Conservation (phyloP, 2,329 filamentous ascomycete genomes). For the Emmonsiellopsis sp. region DNA sequence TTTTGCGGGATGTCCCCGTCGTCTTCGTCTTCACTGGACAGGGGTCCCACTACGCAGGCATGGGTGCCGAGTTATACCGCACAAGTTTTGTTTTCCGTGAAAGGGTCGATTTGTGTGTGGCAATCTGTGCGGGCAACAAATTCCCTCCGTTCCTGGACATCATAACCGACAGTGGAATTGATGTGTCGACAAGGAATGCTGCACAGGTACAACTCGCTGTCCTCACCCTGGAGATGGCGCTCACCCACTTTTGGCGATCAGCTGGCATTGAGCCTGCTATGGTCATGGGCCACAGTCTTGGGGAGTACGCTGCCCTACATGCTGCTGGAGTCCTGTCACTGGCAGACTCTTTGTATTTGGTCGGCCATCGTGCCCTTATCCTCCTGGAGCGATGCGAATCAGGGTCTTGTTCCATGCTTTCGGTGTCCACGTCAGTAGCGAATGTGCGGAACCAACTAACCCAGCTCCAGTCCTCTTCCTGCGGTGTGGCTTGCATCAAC, state of each 20-base stretch:
- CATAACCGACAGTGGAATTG: not conserved
- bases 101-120: constrained; percentile 12
- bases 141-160: not conserved
- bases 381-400: constrained; percentile 56
- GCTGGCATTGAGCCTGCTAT: constrained; percentile 18
- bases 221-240: constrained; percentile 1
- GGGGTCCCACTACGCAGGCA: constrained; percentile 20
- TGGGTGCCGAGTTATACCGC: constrained; percentile 24
- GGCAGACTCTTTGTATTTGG: constrained; percentile 49
- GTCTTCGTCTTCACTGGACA: constrained; percentile 32
- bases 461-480: not conserved
- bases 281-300: constrained; percentile 27
- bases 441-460: not conserved
- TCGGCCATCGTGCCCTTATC: constrained; percentile 58
- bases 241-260: not conserved
- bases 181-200: not conserved
- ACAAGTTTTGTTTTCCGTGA: constrained; percentile 18
- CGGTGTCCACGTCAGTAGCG: constrained; percentile 35
- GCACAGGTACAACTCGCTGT: constrained; percentile 6
- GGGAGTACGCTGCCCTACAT: constrained; percentile 32
- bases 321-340: constrained; percentile 28
- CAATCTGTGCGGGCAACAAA: not conserved
- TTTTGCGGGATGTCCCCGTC: constrained; percentile 15
- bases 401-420: constrained; percentile 59
- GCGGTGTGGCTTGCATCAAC: constrained; percentile 62